These are phyloP conservation scores for Achlya hypogyna DNA, from an alignment of 352 stramenopile genomes.

Conservation along the genomic window DNA sequence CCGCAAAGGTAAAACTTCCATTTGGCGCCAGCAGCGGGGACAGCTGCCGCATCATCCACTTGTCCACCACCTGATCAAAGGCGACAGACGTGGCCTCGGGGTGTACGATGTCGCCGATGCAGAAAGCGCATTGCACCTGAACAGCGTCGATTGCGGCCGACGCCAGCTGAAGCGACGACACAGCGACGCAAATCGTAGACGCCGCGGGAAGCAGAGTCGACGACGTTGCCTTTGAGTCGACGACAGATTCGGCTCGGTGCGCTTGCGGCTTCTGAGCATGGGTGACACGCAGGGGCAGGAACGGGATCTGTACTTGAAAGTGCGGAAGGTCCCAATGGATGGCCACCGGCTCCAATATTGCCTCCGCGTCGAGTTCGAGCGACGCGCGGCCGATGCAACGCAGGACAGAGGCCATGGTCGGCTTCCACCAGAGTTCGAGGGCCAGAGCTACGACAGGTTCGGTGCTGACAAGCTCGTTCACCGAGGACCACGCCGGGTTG, in stretches of 20 bases:
- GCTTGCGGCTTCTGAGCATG: background rate
- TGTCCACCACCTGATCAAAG: background rate
- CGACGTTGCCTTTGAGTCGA: background rate
- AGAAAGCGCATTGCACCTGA: background rate
- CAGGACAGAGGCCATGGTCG: background rate
- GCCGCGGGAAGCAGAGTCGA: constrained; percentile 9
- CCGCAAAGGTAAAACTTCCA: background rate
- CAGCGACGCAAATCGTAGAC: background rate
- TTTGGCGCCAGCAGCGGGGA: background rate
- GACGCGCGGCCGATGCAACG: background rate
- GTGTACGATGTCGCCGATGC: background rate
- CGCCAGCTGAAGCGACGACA: background rate
- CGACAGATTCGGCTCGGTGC: background rate
- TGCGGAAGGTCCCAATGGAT: background rate
- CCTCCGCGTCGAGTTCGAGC: background rate
- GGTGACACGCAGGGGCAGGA: background rate
- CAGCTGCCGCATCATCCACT: constrained; percentile 3
- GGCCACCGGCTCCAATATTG: background rate
- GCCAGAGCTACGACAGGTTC: background rate
- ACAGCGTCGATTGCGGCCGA: background rate
- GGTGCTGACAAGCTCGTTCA: constrained; percentile 1
- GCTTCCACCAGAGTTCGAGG: constrained; percentile 5
- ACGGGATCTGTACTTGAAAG: background rate
- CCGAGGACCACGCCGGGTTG: background rate
- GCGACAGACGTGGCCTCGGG: background rate